These are phyloP conservation scores for Avicennia marina DNA, from an alignment of 257 asterid species.

Conservation along the genomic window DNA sequence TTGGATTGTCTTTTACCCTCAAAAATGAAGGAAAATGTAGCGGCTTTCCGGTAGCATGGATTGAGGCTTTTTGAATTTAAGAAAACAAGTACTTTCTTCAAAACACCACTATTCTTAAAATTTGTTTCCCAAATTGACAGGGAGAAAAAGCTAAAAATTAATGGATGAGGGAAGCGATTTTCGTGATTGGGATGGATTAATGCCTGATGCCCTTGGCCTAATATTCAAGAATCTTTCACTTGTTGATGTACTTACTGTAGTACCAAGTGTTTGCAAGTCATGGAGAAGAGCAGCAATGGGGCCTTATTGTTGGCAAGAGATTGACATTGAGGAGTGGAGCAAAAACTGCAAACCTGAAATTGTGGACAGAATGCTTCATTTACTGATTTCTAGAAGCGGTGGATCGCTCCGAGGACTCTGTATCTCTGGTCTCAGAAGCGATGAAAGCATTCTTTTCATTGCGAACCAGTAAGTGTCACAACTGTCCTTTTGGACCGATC, in stretches of 20 bases:
- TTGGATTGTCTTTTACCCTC: too few relatives aligned
- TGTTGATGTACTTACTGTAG: constrained; percentile 59
- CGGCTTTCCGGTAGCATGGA: too few relatives aligned
- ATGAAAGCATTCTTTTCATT: constrained; percentile 45
- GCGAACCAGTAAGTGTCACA: constrained; percentile 53
- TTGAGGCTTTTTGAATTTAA: too few relatives aligned
- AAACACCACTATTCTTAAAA: too few relatives aligned
- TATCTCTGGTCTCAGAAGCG: constrained; percentile 50
- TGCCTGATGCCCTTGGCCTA: constrained; percentile 80
- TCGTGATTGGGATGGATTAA: constrained; percentile 65
- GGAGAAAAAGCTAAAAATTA: neutral
- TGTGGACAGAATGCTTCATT: constrained; percentile 56
- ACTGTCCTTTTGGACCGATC: neutral
- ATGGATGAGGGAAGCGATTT: constrained; percentile 50
- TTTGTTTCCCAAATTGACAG: too few relatives aligned
- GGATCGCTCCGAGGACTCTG: constrained; percentile 64
- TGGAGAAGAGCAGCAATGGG: constrained; percentile 69
- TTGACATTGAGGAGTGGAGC: constrained; percentile 94
- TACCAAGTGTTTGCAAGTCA: constrained; percentile 79
- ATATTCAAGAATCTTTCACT: constrained; percentile 72
- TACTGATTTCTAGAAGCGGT: constrained; percentile 61
- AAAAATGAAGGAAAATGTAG: too few relatives aligned
- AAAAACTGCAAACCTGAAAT: constrained; percentile 31
- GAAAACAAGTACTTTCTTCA: too few relatives aligned
- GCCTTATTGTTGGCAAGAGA: constrained; percentile 89